Conservation (phyloP, 2,329 filamentous ascomycete species). For the Colletotrichum sp. region DNA sequence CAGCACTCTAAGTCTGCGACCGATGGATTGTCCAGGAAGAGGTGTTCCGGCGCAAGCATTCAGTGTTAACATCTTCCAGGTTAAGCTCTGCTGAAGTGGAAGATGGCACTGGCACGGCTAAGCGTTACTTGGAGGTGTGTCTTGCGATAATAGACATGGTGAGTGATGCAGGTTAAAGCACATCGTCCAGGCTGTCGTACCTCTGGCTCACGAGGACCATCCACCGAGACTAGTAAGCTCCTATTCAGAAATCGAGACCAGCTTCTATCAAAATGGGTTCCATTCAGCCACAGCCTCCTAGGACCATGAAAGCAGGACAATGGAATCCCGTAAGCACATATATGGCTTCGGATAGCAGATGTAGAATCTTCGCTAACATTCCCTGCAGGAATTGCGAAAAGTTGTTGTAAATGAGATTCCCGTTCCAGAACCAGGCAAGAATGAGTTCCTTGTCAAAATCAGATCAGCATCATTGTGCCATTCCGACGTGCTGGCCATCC, state of each 20-base stretch:
- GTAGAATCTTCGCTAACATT: neutral
- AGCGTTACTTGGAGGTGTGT: neutral
- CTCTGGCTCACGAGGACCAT: neutral
- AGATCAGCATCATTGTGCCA: conserved; percentile 40
- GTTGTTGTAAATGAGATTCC: conserved; percentile 45
- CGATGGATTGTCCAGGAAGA: neutral
- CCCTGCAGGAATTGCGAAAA: conserved; percentile 25
- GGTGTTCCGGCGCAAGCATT: neutral
- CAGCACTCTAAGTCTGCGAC: neutral
- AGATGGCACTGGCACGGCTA: neutral
- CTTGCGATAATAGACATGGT: neutral
- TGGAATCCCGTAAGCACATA: conserved; percentile 22
- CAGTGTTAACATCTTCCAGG: neutral
- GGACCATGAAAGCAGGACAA: conserved; percentile 25
- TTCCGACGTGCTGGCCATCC: conserved; percentile 31
- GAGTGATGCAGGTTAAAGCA: neutral
- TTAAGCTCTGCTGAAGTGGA: neutral
- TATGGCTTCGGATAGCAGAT: neutral
- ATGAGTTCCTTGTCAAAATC: conserved; percentile 44
- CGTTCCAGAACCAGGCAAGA: conserved; percentile 43
- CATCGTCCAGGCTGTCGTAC: neutral
- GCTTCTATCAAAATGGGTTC: neutral
- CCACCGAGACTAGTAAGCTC: neutral
- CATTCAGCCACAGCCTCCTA: neutral
- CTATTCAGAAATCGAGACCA: neutral